Evolutionary conservation across 441 rosid genomes (phyloP).

Genomic region (Metrosideros polymorpha): DNA sequence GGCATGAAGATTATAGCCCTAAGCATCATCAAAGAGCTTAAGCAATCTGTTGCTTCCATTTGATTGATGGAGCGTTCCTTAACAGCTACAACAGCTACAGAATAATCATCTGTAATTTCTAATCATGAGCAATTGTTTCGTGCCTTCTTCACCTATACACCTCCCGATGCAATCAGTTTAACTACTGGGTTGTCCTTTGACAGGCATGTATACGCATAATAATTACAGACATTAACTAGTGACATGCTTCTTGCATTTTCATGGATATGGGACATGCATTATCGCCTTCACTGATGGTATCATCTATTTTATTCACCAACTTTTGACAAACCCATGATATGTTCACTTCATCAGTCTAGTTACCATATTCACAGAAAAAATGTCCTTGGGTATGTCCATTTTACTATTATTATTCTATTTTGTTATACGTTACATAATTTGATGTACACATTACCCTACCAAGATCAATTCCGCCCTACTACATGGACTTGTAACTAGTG

Average conservation of each 20-base stretch:
- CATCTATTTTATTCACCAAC: neutral
- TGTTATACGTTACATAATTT: neutral
- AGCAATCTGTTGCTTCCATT: neutral
- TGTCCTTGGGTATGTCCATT: neutral
- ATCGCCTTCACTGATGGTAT: neutral
- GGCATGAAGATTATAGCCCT: neutral
- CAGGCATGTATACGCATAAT: neutral
- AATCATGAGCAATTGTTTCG: neutral
- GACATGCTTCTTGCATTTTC: neutral
- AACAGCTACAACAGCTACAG: neutral
- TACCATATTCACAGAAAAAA: neutral
- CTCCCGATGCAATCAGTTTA: neutral
- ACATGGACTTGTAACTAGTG: neutral
- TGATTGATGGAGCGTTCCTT: neutral
- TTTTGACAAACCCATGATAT: neutral
- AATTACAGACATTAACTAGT: neutral
- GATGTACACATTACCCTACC: neutral
- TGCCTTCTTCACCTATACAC: neutral
- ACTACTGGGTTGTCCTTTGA: neutral
- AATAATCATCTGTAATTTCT: neutral
- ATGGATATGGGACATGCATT: neutral
- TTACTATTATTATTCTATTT: neutral
- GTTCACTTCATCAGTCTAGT: neutral
- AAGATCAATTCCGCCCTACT: neutral
- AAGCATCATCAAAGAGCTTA: neutral